A percentile compares a stretch with the other conserved stretches of the same genome.
phyloP scores from a whole-genome alignment of 306 rosid genomes.

The Quercus aquifolioides region DNA sequence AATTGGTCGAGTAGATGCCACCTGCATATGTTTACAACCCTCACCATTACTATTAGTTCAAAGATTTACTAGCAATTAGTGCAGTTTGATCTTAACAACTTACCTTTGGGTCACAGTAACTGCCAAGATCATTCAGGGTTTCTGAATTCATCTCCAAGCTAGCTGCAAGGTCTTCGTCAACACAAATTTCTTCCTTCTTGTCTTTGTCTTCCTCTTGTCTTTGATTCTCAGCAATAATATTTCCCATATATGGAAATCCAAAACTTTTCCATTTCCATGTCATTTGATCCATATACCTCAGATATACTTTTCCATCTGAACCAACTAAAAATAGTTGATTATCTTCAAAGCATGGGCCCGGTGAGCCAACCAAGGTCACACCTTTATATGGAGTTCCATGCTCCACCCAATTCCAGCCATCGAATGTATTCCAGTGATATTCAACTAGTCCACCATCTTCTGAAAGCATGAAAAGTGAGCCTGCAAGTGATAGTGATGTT shows the following conservation, averaged over 20 bases:
- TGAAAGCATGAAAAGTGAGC: constrained; percentile 86
- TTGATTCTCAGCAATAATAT: constrained; percentile 25
- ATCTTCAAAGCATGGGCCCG: constrained; percentile 79
- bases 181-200: constrained; percentile 28
- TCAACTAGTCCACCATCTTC: constrained; percentile 85
- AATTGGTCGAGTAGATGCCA: constrained; percentile 76
- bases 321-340: constrained; percentile 76
- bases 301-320: constrained; percentile 84
- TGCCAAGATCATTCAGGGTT: constrained; percentile 12
- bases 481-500: constrained; percentile 52
- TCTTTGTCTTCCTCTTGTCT: constrained; percentile 16
- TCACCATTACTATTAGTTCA: constrained; percentile 18
- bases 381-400: constrained; percentile 85
- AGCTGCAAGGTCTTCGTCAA: constrained; percentile 33
- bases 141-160: constrained; percentile 31
- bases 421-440: constrained; percentile 68
- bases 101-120: constrained; percentile 73
- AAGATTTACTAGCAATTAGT: not conserved
- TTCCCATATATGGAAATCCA: constrained; percentile 53
- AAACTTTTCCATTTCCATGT: constrained; percentile 87
- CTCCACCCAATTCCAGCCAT: constrained; percentile 93
- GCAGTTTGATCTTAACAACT: constrained; percentile 32
- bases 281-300: constrained; percentile 59
- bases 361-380: constrained; percentile 59
- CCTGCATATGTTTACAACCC: constrained; percentile 44